phyloP scores from a whole-genome alignment of 768 basidiomycete genomes.

The Lactarius sanguifluus region DNA sequence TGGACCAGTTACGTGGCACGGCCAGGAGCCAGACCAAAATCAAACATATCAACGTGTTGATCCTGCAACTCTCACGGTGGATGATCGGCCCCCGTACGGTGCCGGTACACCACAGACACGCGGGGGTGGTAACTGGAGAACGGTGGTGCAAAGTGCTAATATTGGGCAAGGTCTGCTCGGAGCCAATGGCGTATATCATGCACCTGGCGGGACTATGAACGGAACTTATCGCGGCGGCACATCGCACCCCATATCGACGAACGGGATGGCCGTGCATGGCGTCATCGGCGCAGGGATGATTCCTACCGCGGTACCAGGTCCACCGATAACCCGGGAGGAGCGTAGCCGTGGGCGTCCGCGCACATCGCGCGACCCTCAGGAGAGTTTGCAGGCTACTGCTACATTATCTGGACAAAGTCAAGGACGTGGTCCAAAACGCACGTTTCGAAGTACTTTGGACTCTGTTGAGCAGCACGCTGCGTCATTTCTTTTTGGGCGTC shows the following conservation, averaged over 20 bases:
- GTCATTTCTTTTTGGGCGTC: conserved; percentile 63
- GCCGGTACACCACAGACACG: neutral
- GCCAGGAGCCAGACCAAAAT: conserved; percentile 21
- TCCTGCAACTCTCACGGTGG: conserved; percentile 1
- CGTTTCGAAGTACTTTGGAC: conserved; percentile 63
- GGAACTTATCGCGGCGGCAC: conserved; percentile 8
- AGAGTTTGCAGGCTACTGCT: neutral
- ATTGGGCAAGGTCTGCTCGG: conserved; percentile 6
- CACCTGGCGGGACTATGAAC: conserved; percentile 10
- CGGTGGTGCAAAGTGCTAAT: conserved; percentile 1
- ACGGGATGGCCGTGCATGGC: conserved; percentile 4
- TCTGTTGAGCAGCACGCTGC: conserved; percentile 71
- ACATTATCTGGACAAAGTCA: conserved; percentile 40
- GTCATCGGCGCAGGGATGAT: conserved; percentile 13
- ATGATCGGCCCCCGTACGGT: conserved; percentile 17
- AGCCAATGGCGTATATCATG: conserved; percentile 8
- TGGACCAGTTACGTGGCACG: conserved; percentile 37
- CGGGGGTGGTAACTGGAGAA: conserved; percentile 1
- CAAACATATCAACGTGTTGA: conserved; percentile 10
- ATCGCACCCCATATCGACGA: conserved; percentile 7
- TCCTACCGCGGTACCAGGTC: conserved; percentile 7
- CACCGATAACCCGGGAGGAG: conserved; percentile 23
- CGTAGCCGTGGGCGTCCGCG: conserved; percentile 25
- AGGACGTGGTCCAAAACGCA: conserved; percentile 63
- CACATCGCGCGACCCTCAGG: conserved; percentile 15